Base-by-base conservation (phyloP, 352 stramenopile species). In the Elongisporangium prolatum region DNA sequence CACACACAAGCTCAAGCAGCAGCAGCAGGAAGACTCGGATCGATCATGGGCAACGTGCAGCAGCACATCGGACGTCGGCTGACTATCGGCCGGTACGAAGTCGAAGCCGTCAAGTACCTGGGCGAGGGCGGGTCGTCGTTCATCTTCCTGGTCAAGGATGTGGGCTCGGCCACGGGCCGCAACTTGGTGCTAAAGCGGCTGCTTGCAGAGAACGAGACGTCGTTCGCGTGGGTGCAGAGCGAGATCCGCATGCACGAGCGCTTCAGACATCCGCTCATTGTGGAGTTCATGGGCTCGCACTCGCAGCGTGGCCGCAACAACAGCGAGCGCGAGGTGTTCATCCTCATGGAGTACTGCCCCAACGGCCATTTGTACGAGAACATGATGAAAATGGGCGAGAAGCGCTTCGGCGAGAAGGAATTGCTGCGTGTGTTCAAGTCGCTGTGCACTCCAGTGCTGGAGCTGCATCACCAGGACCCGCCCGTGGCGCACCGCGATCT, bases 261-360 rank as follows among this genome's bases (percentile, higher is more conserved):
- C 4, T 84, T 93, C 59, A 73, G 64, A 25, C 77, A 89, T 54
- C 65, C 77, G 48, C 74, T 86, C 48, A 68, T 93, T 47, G 81
- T 93, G 52, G 75, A 91, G 61, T 91, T 80, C 60, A 56, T 86
- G 49, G 68, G 75, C 16, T 88, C 77, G 13, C 68, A 85, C 34
- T 74, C 75, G 24, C 71, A 68, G 52, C 68, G 72, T 28, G 63
- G 66, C 11, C 62, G 64, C 4, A 61, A 54, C 11, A 61, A 70
- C 54, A 56, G 56, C 10, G 79, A 89, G 67, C 82, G 54, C 48
- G 94, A 98, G 63, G 92, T 98, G 54, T 89, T 96, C 54, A 97
- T 98, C 61, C 72, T 99, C 56, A 98, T 99, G 90, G 96, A 99
- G 71, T 98, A 97, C 68, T 99, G 94, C 59, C 84, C 96, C 18